phyloP scores from a whole-genome alignment of 441 rosid species.

The Daphne laureola region DNA sequence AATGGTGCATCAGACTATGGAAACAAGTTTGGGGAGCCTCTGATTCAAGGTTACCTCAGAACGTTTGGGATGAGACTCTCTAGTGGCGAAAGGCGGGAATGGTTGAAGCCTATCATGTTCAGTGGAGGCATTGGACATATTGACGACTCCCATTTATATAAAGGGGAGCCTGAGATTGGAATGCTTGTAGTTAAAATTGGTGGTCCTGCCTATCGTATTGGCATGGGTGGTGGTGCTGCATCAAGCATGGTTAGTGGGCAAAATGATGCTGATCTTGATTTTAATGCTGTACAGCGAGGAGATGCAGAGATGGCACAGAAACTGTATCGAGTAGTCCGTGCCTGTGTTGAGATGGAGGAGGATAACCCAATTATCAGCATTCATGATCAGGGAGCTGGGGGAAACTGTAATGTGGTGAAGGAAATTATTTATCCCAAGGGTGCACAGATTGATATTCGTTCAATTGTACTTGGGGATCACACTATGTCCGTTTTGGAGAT shows the following conservation, averaged over 20 bases:
- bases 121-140: constrained; percentile 93
- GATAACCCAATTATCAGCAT: constrained; percentile 87
- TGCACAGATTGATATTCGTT: constrained; percentile 78
- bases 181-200: constrained; percentile 96
- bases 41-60: constrained; percentile 85
- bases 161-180: constrained; percentile 84
- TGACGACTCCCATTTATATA: constrained; percentile 74
- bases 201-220: constrained; percentile 96
- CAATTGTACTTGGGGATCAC: constrained; percentile 86
- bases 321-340: constrained; percentile 80
- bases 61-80: constrained; percentile 96
- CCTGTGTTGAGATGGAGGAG: constrained; percentile 93
- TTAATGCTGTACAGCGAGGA: constrained; percentile 96
- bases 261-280: constrained; percentile 93
- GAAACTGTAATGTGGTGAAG: constrained; percentile 93
- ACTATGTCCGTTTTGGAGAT: constrained; percentile 96
- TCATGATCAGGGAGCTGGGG: constrained; percentile 99
- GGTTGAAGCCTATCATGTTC: constrained; percentile 99
- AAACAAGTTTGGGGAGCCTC: constrained; percentile 91
- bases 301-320: constrained; percentile 99
- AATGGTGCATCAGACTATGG: constrained; percentile 97
- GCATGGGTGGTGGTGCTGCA: constrained; percentile 98
- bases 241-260: constrained; percentile 98
- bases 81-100: constrained; percentile 86
- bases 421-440: constrained; percentile 93